Base-by-base conservation (phyloP, 2,329 filamentous ascomycete genomes). In the Neofusicoccum umdonicola region DNA sequence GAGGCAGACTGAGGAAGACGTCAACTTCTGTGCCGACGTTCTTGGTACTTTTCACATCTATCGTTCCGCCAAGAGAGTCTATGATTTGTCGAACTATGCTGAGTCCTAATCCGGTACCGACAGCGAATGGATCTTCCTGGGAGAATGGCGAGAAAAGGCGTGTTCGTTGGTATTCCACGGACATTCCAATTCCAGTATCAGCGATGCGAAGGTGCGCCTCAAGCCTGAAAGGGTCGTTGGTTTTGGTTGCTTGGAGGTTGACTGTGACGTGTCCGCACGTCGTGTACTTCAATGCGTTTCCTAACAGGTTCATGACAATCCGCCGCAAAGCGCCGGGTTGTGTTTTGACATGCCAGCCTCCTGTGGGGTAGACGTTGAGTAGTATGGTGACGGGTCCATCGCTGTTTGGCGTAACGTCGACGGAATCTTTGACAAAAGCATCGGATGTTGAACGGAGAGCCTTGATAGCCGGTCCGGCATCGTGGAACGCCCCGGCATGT, bases 281-380 rank as follows among this genome's bases (percentile, higher is more conserved):
- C 0, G 85, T 88, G 65, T 88, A 89, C 71, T 88, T 89, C 69
- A 88, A 78, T 0, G 87, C 81, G 68, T 89, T 89, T 11, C 84
- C 84, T 47, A 88, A 83, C 0, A 88, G 69, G 65, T 88, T 88
- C 85, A 88, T 87, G 58, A 88, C 79, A 56, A 88, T 83, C 4
- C 85, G 79, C 12, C 79, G 51, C 42, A 63, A 74, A 2, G 81
- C 82, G 0, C 87, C 86, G 0, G 84, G 81, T 54, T 64, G 62
- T 3, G 62, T 64, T 35, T 51, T 57, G 34, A 64, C 62, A 15
- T 64, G 58, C 62, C 62, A 64, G 52, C 62, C 62, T 17, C 51
- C 42, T 4, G 52, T 50, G 11, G 62, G 62, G 19, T 57, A 48
- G 15, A 64, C 62, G 34, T 64, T 58, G 42, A 64, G 62, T 19